Percentiles rank a stretch among this genome's conserved stretches.
Evolutionary conservation across 1,284 basidiomycete species (phyloP).

Genomic region (Tylopilus orsonianus): DNA sequence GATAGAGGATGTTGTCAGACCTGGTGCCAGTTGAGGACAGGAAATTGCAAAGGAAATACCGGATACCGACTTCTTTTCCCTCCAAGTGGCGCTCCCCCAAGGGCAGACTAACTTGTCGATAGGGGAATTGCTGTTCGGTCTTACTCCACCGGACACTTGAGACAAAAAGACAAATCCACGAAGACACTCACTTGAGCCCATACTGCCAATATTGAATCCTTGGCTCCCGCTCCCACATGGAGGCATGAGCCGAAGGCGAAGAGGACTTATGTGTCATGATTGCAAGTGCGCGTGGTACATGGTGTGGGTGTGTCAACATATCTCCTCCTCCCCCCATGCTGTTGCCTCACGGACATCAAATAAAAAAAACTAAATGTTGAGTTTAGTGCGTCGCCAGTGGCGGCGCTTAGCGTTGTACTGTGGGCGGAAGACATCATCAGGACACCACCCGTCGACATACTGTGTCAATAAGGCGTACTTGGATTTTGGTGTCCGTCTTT

Average conservation of each 20-base stretch:
- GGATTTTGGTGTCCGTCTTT: constrained; percentile 94
- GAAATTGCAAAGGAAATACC: no score
- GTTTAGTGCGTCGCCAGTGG: constrained; percentile 94
- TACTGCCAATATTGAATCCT: not conserved
- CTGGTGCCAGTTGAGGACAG: no score
- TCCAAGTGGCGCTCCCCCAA: no score
- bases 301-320: constrained; percentile 12
- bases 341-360: not conserved
- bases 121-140: no score
- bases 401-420: constrained; percentile 93
- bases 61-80: no score
- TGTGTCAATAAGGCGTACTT: constrained; percentile 54
- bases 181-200: no score
- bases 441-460: not conserved
- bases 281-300: constrained; percentile 31
- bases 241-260: no score
- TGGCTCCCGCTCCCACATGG: not conserved
- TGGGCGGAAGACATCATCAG: constrained; percentile 6
- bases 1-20: no score
- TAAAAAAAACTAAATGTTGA: constrained; percentile 72
- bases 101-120: no score
- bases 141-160: no score
- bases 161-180: no score
- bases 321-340: constrained; percentile 18
- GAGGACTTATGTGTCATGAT: constrained; percentile 12